Conservation (phyloP, 2,329 filamentous ascomycete species). For the Hymenoscyphus infarciens region DNA sequence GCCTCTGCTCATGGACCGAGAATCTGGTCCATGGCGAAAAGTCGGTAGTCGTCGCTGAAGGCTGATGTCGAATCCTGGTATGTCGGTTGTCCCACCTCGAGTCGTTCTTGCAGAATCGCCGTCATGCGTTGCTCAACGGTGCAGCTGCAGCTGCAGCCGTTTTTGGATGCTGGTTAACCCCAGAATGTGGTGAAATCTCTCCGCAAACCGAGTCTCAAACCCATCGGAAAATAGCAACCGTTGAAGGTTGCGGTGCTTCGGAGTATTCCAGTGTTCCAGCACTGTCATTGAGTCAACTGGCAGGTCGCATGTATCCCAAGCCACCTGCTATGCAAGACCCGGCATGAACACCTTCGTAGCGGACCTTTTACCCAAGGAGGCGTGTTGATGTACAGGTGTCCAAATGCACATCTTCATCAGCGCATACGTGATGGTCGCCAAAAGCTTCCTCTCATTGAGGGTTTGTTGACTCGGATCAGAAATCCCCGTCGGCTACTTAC, state of each 20-base stretch:
- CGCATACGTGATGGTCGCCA: background rate
- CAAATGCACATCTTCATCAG: background rate
- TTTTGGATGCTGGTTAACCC: background rate
- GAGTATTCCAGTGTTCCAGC: background rate
- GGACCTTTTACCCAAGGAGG: background rate
- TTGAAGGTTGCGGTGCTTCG: conserved; percentile 1
- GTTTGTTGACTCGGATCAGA: background rate
- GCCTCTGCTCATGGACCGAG: background rate
- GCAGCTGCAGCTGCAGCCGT: conserved; percentile 1
- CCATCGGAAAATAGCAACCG: background rate
- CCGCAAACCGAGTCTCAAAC: background rate
- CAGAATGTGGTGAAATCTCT: background rate
- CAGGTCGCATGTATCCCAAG: background rate
- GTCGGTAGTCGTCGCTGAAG: background rate
- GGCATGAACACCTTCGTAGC: background rate
- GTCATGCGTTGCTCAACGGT: conserved; percentile 2
- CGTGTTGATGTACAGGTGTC: background rate
- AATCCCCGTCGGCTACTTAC: background rate
- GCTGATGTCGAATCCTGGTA: background rate
- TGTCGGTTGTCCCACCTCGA: background rate
- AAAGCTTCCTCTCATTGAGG: background rate
- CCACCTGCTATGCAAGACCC: background rate
- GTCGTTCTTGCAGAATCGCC: background rate
- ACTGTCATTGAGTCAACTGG: background rate
- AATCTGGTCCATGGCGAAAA: background rate